A percentile compares a stretch with the other conserved stretches of the same genome.
Conservation (phyloP, 345 rosid species). For the Gossypium herbaceum region DNA sequence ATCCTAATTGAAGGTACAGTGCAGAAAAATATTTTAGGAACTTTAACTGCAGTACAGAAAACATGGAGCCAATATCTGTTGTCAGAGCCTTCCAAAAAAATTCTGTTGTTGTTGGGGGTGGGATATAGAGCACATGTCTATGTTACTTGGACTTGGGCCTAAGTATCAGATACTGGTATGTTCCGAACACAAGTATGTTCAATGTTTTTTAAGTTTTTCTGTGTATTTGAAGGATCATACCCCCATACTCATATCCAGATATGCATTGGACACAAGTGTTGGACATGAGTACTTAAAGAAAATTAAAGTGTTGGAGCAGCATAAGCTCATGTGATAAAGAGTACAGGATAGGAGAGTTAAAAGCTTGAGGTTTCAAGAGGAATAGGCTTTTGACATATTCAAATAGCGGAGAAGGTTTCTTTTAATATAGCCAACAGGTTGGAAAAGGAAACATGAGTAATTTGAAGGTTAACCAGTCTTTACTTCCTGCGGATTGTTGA, state of each 20-base stretch:
- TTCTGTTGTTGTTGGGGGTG: neutral
- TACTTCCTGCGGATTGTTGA: neutral
- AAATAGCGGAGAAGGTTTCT: neutral
- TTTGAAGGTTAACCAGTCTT: neutral
- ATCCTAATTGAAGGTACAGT: neutral
- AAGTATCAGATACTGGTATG: neutral
- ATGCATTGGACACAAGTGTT: neutral
- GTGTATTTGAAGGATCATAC: neutral
- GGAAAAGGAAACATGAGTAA: neutral
- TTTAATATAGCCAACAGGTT: neutral
- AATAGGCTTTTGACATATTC: neutral
- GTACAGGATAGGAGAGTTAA: neutral
- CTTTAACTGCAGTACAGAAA: neutral
- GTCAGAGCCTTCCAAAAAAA: no score
- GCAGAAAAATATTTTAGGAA: constrained; percentile 1
- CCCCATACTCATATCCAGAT: neutral
- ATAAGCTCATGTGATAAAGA: neutral
- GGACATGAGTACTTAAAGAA: neutral
- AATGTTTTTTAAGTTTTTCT: neutral
- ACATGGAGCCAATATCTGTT: neutral
- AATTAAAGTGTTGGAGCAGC: neutral
- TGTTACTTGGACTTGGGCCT: neutral
- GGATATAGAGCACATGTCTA: neutral
- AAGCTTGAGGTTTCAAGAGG: neutral
- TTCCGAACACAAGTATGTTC: neutral